Percentiles rank a stretch among this genome's conserved stretches.
These are phyloP conservation scores for Cladophialophora chaetospira DNA, from an alignment of 2,329 filamentous ascomycete species.

Conservation along the genomic window DNA sequence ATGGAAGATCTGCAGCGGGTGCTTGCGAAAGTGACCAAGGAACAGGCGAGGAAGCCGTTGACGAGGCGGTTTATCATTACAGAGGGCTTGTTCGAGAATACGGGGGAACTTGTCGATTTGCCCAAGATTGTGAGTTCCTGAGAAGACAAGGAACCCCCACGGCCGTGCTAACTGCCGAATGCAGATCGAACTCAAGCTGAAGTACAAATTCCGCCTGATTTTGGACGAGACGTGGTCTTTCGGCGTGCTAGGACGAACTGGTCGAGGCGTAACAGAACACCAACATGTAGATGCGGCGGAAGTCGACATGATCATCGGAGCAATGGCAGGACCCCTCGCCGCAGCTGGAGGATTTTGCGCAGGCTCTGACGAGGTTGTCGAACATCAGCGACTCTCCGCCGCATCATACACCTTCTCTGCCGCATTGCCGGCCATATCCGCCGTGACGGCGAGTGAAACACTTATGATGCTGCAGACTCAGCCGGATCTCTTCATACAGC, in stretches of 20 bases:
- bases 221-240: constrained; percentile 98
- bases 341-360: constrained; percentile 96
- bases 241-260: constrained; percentile 87
- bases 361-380: constrained; percentile 84
- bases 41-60: constrained; percentile 83
- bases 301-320: constrained; percentile 96
- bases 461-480: constrained; percentile 82
- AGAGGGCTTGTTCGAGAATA: constrained; percentile 88
- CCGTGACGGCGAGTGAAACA: constrained; percentile 93
- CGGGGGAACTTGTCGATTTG: constrained; percentile 80
- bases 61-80: constrained; percentile 95
- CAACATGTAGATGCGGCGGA: constrained; percentile 93
- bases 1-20: constrained; percentile 90
- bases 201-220: constrained; percentile 97
- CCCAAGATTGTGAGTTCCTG: constrained; percentile 71
- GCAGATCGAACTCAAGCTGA: constrained; percentile 85
- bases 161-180: constrained; percentile 2
- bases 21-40: constrained; percentile 80
- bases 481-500: constrained; percentile 74
- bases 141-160: not conserved
- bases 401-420: constrained; percentile 95
- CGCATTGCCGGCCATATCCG: constrained; percentile 86
- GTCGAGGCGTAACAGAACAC: constrained; percentile 88
- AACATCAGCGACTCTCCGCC: constrained; percentile 92
- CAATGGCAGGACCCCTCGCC: constrained; percentile 83